A percentile compares a stretch with the other conserved stretches of the same genome.
Evolutionary conservation across 306 rosid genomes (phyloP).

Genomic region (Heteromeles arbutifolia): DNA sequence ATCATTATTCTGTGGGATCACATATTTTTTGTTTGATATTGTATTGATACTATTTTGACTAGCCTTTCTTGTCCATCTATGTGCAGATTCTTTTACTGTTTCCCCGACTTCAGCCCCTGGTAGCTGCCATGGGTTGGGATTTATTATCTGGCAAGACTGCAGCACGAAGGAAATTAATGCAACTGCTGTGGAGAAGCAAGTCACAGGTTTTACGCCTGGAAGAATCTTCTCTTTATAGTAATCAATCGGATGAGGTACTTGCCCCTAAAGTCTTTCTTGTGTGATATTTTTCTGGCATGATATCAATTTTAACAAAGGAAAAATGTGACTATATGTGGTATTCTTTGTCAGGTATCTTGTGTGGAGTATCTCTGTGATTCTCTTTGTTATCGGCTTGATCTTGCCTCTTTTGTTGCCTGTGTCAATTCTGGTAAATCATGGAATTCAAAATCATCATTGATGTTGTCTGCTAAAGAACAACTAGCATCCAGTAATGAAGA

Average conservation of each 20-base stretch:
- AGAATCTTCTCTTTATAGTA: constrained; percentile 76
- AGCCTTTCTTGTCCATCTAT: constrained; percentile 1
- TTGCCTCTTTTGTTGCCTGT: constrained; percentile 84
- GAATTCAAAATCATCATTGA: constrained; percentile 65
- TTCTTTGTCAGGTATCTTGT: constrained; percentile 68
- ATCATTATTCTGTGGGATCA: constrained; percentile 1
- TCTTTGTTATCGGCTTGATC: constrained; percentile 86
- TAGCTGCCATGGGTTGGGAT: constrained; percentile 99
- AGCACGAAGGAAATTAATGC: constrained; percentile 79
- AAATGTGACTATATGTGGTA: constrained; percentile 17
- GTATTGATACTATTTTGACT: constrained; percentile 13
- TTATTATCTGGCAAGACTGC: constrained; percentile 68
- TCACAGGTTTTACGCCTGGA: constrained; percentile 69
- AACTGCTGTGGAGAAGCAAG: constrained; percentile 86
- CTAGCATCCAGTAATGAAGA: constrained; percentile 39
- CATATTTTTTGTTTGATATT: constrained; percentile 8
- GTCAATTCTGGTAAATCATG: constrained; percentile 88
- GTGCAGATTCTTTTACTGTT: constrained; percentile 70
- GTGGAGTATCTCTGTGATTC: constrained; percentile 89
- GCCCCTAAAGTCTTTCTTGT: constrained; percentile 10
- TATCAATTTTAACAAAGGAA: constrained; percentile 21
- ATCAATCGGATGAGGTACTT: constrained; percentile 82
- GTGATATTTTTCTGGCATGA: constrained; percentile 24
- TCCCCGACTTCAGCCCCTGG: constrained; percentile 91
- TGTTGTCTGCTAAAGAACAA: constrained; percentile 61